These are phyloP conservation scores for Aspergillaceae sp. DNA, from an alignment of 2,329 filamentous ascomycete genomes.

Conservation along the genomic window DNA sequence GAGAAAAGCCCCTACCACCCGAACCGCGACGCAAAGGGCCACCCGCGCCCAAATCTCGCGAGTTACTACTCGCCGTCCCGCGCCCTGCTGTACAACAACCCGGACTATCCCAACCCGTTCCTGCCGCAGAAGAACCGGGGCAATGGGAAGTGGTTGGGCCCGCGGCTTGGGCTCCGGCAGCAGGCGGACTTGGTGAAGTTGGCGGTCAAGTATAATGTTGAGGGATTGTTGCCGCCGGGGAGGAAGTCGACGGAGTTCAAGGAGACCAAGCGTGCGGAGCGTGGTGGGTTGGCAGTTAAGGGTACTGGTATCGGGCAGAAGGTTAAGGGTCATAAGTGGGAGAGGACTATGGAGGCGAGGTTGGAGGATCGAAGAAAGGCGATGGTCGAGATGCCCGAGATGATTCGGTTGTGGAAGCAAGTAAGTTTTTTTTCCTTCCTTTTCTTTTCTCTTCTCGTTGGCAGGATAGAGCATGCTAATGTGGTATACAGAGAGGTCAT, in stretches of 20 bases:
- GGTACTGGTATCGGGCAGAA: slow-evolving; percentile 85
- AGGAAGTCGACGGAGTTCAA: slow-evolving; percentile 62
- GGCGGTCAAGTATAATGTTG: slow-evolving; percentile 67
- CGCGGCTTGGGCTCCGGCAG: slow-evolving; percentile 70
- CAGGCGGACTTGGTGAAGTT: slow-evolving; percentile 90
- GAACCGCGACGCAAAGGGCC: slow-evolving; percentile 35
- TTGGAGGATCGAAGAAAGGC: slow-evolving; percentile 84
- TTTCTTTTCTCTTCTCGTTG: background rate
- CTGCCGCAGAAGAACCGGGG: slow-evolving; percentile 64
- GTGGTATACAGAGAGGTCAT: slow-evolving; percentile 51
- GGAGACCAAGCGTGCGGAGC: slow-evolving; percentile 64
- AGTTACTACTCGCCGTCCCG: slow-evolving; percentile 21
- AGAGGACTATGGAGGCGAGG: slow-evolving; percentile 72
- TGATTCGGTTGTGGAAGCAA: slow-evolving; percentile 90
- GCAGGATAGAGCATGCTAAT: background rate
- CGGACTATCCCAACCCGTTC: slow-evolving; percentile 67
- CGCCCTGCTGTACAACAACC: slow-evolving; percentile 28
- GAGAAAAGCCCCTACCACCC: slow-evolving; percentile 29
- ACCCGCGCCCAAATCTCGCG: slow-evolving; percentile 24
- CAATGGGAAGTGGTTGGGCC: slow-evolving; percentile 76
- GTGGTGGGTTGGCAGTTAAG: slow-evolving; percentile 68
- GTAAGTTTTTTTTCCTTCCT: slow-evolving; percentile 42
- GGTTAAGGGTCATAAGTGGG: slow-evolving; percentile 93
- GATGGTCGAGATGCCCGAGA: slow-evolving; percentile 87
- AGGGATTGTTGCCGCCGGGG: slow-evolving; percentile 68